Evolutionary conservation across 208 protist genomes (phyloP), one percentile per base, ranked within the genome.

Genomic region (Naegleria lovaniensis): DNA sequence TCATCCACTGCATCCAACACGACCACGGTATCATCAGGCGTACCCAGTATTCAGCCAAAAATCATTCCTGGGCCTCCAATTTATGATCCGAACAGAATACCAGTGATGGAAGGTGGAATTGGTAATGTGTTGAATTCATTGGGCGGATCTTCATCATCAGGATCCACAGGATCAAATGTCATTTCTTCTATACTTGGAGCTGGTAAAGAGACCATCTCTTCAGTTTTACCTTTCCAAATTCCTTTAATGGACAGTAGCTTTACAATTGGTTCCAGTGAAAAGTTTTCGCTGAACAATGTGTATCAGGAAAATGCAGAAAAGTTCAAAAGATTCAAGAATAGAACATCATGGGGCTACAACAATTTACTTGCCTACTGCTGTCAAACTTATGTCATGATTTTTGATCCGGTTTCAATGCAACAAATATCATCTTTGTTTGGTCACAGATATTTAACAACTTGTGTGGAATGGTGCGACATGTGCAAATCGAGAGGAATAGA

Each of bases 401-500:
- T 67, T 33, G 85, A 89, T 40, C 85, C 85, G 19, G 7, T 40
- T 25, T 89, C 85, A 15, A 22, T 89, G 29, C 85, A 89, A 40
- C 19, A 51, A 40, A 11, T 89, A 38, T 19, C 9, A 25, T 41
- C 48, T 40, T 40, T 89, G 6, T 43, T 9, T 38, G 85, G 85
- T 22, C 85, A 89, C 39, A 33, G 41, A 67, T 19, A 22, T 11
- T 9, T 67, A 29, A 89, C 85, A 52, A 89, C 85, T 39, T 39
- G 36, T 39, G 43, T 89, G 39, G 11, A 39, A 41, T 89, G 85
- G 85, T 89, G 41, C 19, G 19, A 29, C 3, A 58, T 58, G 16
- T 88, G 41, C 22, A 88, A 88, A 58, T 43, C 43, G 5, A 88
- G 43, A 89, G 85, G 85, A 33, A 89, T 67, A n/a, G 85, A 89